Evolutionary conservation across 208 protist genomes (phyloP).

Genomic region (Herpetomonas samuelpessoai): DNA sequence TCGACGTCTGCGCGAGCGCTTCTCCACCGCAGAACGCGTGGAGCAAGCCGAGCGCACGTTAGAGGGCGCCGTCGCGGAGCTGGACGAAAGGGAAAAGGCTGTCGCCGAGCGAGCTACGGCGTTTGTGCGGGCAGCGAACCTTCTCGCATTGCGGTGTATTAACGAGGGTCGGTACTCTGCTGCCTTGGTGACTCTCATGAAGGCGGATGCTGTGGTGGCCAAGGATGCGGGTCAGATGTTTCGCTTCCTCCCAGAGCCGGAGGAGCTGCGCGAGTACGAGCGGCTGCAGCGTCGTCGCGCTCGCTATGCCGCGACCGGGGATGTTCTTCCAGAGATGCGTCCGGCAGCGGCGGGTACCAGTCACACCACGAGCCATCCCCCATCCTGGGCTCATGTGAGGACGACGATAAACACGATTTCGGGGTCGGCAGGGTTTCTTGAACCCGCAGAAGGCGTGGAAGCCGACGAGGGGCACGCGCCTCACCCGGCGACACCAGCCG

Average conservation of each 20-base stretch:
- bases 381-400: too few species aligned
- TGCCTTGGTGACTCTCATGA: slow-evolving; percentile 47
- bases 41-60: not conserved
- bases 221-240: slow-evolving; percentile 41
- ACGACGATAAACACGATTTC: not conserved
- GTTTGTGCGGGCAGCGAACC: slow-evolving; percentile 27
- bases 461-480: not conserved
- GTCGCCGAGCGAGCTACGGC: slow-evolving; percentile 8
- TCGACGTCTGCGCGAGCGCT: not conserved
- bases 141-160: slow-evolving; percentile 49
- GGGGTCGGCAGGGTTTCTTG: slow-evolving; percentile 5
- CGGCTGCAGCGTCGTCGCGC: not conserved
- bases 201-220: slow-evolving; percentile 31
- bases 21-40: not conserved
- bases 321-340: not conserved
- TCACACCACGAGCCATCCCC: not conserved
- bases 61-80: not conserved
- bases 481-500: not conserved
- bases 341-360: not conserved
- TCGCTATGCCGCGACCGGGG: not conserved
- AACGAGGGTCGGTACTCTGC: slow-evolving; percentile 58
- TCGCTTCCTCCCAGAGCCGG: slow-evolving; percentile 27
- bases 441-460: too few species aligned
- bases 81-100: slow-evolving; percentile 4
- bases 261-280: slow-evolving; percentile 15